These are phyloP conservation scores for Arthrobotrys pseudoclavata DNA, from an alignment of 2,329 filamentous ascomycete genomes.

Conservation along the genomic window DNA sequence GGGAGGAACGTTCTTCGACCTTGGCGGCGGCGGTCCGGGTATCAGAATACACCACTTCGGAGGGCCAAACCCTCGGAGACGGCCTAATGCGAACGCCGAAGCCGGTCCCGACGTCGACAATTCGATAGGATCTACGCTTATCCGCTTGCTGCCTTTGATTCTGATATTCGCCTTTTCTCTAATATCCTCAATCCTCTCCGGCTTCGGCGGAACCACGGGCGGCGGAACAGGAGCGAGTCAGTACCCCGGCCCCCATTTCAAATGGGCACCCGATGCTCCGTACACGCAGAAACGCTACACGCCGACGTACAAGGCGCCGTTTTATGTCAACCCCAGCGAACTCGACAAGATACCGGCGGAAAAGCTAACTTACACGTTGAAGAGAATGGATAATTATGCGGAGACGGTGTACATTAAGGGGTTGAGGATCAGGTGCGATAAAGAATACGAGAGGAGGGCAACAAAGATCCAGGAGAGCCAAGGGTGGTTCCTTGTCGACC, in stretches of 20 bases:
- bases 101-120: conserved; percentile 70
- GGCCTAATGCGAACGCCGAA: conserved; percentile 71
- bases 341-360: conserved; percentile 77
- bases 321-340: conserved; percentile 86
- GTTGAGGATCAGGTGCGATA: conserved; percentile 79
- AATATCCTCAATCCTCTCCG: conserved; percentile 80
- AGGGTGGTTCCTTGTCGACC: conserved; percentile 88
- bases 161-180: conserved; percentile 89
- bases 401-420: conserved; percentile 79
- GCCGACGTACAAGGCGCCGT: conserved; percentile 79
- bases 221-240: conserved; percentile 70
- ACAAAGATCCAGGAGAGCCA: conserved; percentile 81
- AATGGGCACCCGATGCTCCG: conserved; percentile 75
- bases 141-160: conserved; percentile 86
- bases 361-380: conserved; percentile 71
- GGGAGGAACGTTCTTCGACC: conserved; percentile 75
- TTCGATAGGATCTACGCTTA: conserved; percentile 66
- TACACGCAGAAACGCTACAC: conserved; percentile 81
- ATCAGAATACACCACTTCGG: conserved; percentile 97
- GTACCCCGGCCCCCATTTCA: conserved; percentile 76
- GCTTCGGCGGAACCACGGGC: conserved; percentile 36
- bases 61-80: conserved; percentile 79
- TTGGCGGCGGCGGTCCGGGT: conserved; percentile 84
- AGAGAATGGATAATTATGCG: conserved; percentile 80
- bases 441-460: conserved; percentile 76